A percentile compares a stretch with the other conserved stretches of the same genome.
These are phyloP conservation scores for Trichoderma guizhouense DNA, from an alignment of 2,329 filamentous ascomycete species.

Conservation along the genomic window DNA sequence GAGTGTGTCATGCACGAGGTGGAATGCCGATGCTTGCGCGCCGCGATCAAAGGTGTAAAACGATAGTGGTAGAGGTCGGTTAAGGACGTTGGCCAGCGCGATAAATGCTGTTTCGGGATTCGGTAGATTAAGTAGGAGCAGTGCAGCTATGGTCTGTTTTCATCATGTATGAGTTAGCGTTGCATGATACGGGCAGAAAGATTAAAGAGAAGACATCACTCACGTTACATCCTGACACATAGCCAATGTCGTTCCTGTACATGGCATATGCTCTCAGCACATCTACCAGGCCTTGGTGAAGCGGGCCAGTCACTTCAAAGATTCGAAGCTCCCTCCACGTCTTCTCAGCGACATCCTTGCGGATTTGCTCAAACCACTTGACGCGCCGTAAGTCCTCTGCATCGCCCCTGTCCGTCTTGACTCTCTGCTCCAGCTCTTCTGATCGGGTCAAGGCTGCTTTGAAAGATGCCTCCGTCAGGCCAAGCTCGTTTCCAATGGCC, in stretches of 20 bases:
- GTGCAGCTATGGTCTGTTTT: slow-evolving; percentile 63
- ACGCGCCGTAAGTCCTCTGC: slow-evolving; percentile 54
- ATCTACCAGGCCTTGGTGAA: slow-evolving; percentile 66
- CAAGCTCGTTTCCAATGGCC: slow-evolving; percentile 71
- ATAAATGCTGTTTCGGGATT: slow-evolving; percentile 63
- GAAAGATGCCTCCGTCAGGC: slow-evolving; percentile 64
- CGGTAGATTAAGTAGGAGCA: slow-evolving; percentile 69
- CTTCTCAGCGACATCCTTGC: slow-evolving; percentile 57
- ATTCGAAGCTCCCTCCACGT: slow-evolving; percentile 72
- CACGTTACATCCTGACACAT: slow-evolving; percentile 71
- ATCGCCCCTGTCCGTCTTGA: slow-evolving; percentile 48
- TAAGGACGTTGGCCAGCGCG: slow-evolving; percentile 71
- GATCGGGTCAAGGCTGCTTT: slow-evolving; percentile 67
- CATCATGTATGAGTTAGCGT: slow-evolving; percentile 21
- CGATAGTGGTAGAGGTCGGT: slow-evolving; percentile 69
- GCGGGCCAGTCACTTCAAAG: slow-evolving; percentile 63
- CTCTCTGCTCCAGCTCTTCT: slow-evolving; percentile 56
- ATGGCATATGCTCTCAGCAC: slow-evolving; percentile 75
- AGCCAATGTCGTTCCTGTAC: slow-evolving; percentile 80
- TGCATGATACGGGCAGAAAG: neutral
- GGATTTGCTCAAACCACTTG: slow-evolving; percentile 62
- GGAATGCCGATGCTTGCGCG: slow-evolving; percentile 67
- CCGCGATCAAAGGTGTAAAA: slow-evolving; percentile 69
- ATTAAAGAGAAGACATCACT: slow-evolving; percentile 34
- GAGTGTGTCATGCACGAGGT: slow-evolving; percentile 65